Percentiles rank a stretch among this genome's conserved stretches.
These are phyloP conservation scores for Casuarina equisetifolia DNA, from an alignment of 306 rosid genomes.

Conservation along the genomic window DNA sequence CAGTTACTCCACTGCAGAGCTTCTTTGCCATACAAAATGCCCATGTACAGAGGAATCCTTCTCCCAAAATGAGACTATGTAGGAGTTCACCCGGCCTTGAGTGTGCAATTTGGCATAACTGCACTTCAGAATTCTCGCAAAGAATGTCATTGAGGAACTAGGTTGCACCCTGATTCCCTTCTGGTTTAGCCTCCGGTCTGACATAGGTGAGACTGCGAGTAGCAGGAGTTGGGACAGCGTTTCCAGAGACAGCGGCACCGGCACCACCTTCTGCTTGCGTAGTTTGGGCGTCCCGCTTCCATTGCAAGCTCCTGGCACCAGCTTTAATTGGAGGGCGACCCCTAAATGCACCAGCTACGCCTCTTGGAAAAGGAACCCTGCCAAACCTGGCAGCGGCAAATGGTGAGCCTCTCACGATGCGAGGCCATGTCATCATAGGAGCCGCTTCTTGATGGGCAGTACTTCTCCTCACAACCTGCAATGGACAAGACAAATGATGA, in stretches of 20 bases:
- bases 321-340: conserved; percentile 61
- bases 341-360: conserved; percentile 66
- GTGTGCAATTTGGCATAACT: conserved; percentile 2
- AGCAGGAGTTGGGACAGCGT: conserved; percentile 34
- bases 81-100: conserved; percentile 13
- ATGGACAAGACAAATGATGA: conserved; percentile 13
- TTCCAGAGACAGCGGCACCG: conserved; percentile 32
- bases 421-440: conserved; percentile 64
- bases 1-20: conserved; percentile 23
- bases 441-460: conserved; percentile 66
- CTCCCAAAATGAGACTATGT: conserved; percentile 16
- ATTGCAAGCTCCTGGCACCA: conserved; percentile 87
- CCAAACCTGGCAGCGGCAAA: conserved; percentile 66
- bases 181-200: conserved; percentile 82
- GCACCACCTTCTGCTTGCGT: conserved; percentile 41
- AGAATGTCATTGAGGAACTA: conserved; percentile 26
- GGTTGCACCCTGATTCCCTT: conserved; percentile 45
- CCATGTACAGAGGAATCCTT: conserved; percentile 48
- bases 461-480: conserved; percentile 73
- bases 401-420: conserved; percentile 50
- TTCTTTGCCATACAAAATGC: conserved; percentile 29
- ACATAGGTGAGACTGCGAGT: conserved; percentile 80
- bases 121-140: neutral
- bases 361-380: conserved; percentile 72
- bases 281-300: conserved; percentile 84